phyloP scores from a whole-genome alignment of 108 stramenopile genomes.

The Skeletonema potamos region DNA sequence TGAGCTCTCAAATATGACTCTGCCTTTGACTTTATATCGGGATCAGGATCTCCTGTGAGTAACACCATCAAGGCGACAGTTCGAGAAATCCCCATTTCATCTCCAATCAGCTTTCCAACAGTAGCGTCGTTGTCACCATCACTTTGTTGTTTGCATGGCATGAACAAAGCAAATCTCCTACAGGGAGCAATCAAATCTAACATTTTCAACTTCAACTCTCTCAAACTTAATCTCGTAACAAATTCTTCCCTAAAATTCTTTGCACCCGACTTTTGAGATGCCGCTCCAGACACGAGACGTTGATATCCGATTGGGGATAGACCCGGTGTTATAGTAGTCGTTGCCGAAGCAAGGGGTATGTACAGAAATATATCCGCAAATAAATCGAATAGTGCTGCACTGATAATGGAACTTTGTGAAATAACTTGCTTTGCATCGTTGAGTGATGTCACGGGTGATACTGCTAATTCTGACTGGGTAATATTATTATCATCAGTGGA shows the following conservation, averaged over 20 bases:
- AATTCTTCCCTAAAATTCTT: conserved; percentile 52
- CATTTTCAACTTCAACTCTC: conserved; percentile 52
- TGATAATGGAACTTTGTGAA: conserved; percentile 13
- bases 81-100: conserved; percentile 42
- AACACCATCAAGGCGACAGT: conserved; percentile 65
- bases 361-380: conserved; percentile 66
- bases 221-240: conserved; percentile 16
- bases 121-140: background rate
- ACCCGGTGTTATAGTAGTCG: conserved; percentile 63
- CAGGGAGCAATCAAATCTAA: conserved; percentile 76
- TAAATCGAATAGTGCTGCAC: conserved; percentile 62
- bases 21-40: conserved; percentile 62
- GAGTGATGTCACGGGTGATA: background rate
- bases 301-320: conserved; percentile 55
- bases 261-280: conserved; percentile 48
- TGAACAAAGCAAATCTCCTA: conserved; percentile 58
- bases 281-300: conserved; percentile 48
- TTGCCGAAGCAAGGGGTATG: conserved; percentile 21
- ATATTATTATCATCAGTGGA: background rate
- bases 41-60: conserved; percentile 58
- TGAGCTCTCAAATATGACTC: conserved; percentile 60
- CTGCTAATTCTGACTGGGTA: background rate
- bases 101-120: background rate
- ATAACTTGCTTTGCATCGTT: conserved; percentile 7
- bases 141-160: conserved; percentile 12